Conservation (phyloP, 2,329 filamentous ascomycete species). For the Hymenoscyphus occultus region DNA sequence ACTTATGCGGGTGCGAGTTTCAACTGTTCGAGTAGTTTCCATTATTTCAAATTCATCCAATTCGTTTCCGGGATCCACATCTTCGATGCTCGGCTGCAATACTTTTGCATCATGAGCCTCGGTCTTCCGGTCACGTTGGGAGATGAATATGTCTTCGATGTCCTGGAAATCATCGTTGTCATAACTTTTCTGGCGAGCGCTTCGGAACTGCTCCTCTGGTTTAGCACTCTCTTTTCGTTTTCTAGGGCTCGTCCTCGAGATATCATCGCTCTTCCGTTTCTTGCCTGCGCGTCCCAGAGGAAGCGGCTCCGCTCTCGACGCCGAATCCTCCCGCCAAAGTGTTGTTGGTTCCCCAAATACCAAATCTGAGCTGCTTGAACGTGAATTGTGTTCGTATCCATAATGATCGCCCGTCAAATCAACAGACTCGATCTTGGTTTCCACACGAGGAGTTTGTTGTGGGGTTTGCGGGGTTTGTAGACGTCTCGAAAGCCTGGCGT, state of each 20-base stretch:
- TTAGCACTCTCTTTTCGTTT: conserved; percentile 15
- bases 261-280: conserved; percentile 37
- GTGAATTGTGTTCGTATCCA: conserved; percentile 15
- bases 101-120: neutral
- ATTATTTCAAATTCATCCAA: conserved; percentile 26
- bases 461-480: conserved; percentile 36
- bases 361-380: conserved; percentile 30
- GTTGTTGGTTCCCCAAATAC: conserved; percentile 24
- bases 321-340: conserved; percentile 32
- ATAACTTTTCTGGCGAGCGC: conserved; percentile 6
- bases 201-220: conserved; percentile 1
- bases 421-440: conserved; percentile 32
- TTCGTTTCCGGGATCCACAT: conserved; percentile 11
- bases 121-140: neutral
- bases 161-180: conserved; percentile 33
- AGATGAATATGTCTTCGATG: conserved; percentile 30
- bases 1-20: conserved; percentile 32
- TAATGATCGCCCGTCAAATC: conserved; percentile 35
- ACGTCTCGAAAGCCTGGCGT: conserved; percentile 22
- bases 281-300: conserved; percentile 21
- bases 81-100: conserved; percentile 22
- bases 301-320: conserved; percentile 32
- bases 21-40: conserved; percentile 28
- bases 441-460: conserved; percentile 29
- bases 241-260: conserved; percentile 22